Evolutionary conservation across 2,329 filamentous ascomycete genomes (phyloP).

Genomic region (Aspergillus bombycis): DNA sequence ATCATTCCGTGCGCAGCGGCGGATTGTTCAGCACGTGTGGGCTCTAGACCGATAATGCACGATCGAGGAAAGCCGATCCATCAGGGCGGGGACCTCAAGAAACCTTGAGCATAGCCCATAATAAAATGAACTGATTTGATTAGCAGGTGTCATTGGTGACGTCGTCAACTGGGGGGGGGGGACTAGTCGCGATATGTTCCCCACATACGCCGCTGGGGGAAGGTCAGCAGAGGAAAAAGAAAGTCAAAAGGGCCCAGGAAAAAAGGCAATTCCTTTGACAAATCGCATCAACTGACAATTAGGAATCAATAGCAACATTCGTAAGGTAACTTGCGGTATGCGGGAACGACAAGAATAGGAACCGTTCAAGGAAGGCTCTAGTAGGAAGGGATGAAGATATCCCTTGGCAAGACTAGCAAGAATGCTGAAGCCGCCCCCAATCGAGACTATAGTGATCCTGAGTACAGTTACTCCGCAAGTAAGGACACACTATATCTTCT

Average conservation of each 20-base stretch:
- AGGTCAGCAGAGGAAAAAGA: background rate
- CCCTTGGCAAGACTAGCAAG: constrained; percentile 19
- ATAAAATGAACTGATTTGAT: background rate
- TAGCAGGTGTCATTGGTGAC: background rate
- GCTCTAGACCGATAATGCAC: constrained; percentile 9
- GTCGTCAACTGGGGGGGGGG: constrained; percentile 3
- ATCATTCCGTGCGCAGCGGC: background rate
- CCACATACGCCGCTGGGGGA: background rate
- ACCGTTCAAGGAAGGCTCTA: background rate
- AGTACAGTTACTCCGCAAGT: background rate
- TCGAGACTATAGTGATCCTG: background rate
- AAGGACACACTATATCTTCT: background rate
- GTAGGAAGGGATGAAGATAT: constrained; percentile 12
- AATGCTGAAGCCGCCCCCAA: constrained; percentile 1
- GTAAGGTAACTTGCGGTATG: background rate
- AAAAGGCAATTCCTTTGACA: background rate
- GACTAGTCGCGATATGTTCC: background rate
- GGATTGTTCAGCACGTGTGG: constrained; percentile 1
- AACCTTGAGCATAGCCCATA: background rate
- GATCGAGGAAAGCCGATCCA: constrained; percentile 11
- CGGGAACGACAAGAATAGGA: constrained; percentile 2
- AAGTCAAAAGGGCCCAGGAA: background rate
- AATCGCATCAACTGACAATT: background rate
- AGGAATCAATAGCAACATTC: background rate
- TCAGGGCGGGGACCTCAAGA: constrained; percentile 1